phyloP scores from a whole-genome alignment of 768 basidiomycete species.

The Phanerodontia chrysosporium region DNA sequence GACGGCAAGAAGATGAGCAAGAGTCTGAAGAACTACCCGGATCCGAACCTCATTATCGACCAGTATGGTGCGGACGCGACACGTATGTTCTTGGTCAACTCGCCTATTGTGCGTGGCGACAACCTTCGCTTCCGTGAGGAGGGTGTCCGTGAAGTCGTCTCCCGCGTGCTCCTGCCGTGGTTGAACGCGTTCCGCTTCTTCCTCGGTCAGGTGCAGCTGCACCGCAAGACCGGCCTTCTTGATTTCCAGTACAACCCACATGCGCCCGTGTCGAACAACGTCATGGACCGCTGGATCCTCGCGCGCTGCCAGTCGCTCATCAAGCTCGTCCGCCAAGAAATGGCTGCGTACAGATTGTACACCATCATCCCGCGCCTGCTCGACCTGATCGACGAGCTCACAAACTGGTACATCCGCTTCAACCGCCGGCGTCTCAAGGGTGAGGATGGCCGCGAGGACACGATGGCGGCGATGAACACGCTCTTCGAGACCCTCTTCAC shows the following conservation, averaged over 20 bases:
- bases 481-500: constrained; percentile 94
- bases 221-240: constrained; percentile 73
- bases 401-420: constrained; percentile 99
- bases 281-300: constrained; percentile 99
- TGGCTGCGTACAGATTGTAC: constrained; percentile 96
- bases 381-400: constrained; percentile 91
- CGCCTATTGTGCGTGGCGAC: constrained; percentile 96
- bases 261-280: constrained; percentile 78
- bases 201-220: constrained; percentile 85
- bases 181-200: constrained; percentile 99
- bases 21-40: constrained; percentile 93
- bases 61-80: constrained; percentile 95
- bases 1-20: constrained; percentile 99
- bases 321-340: constrained; percentile 85
- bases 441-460: constrained; percentile 87
- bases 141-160: constrained; percentile 94
- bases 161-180: constrained; percentile 96
- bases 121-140: constrained; percentile 98
- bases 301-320: constrained; percentile 98
- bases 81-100: constrained; percentile 98
- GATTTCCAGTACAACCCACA: constrained; percentile 88
- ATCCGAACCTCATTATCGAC: constrained; percentile 86
- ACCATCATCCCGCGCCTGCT: constrained; percentile 95
- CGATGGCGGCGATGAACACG: constrained; percentile 84
- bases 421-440: constrained; percentile 96